Evolutionary conservation across 108 stramenopile species (phyloP).

Genomic region (Chaetoceros tenuissimus): DNA sequence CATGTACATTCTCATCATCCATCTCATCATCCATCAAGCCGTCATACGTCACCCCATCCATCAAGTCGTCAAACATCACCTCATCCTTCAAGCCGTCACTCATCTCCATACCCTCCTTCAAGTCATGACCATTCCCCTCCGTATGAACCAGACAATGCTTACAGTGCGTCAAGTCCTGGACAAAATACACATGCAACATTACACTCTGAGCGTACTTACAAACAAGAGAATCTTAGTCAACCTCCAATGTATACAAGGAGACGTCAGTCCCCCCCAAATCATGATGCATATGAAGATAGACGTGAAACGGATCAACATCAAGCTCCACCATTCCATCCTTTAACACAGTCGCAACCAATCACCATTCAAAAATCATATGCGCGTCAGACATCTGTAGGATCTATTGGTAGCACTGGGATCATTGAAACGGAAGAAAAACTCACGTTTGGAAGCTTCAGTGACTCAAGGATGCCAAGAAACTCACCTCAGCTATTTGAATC

Average conservation of each 20-base stretch:
- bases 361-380: too few relatives aligned
- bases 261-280: constrained; percentile 4
- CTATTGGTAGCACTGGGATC: not conserved
- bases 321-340: constrained; percentile 8
- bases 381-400: not conserved
- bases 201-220: not conserved
- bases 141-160: constrained; percentile 3
- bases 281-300: constrained; percentile 3
- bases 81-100: too few relatives aligned
- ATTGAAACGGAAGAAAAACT: not conserved
- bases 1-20: constrained; percentile 9
- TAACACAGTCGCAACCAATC: constrained; percentile 14
- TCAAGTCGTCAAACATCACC: too few relatives aligned
- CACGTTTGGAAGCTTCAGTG: not conserved
- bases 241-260: not conserved
- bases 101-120: too few relatives aligned
- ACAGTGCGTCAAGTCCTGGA: constrained; percentile 2
- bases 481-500: not conserved
- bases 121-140: constrained; percentile 21
- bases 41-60: constrained; percentile 5
- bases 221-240: constrained; percentile 1
- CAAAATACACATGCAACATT: not conserved
- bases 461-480: not conserved
- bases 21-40: constrained; percentile 6
- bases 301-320: constrained; percentile 4